phyloP scores from a whole-genome alignment of 192 early-diverging fungal species.

The Linnemannia elongata region DNA sequence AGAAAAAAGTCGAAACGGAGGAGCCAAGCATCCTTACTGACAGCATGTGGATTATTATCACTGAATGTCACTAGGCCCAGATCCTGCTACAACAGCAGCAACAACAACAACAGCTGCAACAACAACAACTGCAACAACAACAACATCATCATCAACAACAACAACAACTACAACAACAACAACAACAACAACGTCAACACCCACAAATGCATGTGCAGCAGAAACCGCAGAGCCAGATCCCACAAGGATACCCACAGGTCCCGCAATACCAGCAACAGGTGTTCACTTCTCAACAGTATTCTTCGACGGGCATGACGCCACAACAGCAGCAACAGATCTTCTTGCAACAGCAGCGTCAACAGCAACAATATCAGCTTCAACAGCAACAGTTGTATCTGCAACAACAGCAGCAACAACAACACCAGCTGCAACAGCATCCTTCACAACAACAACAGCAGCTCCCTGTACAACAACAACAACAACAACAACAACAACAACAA shows the following conservation, averaged over 20 bases:
- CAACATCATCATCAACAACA: slow-evolving; percentile 15
- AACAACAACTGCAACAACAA: slow-evolving; percentile 19
- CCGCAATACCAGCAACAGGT: slow-evolving; percentile 18
- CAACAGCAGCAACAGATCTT: slow-evolving; percentile 25
- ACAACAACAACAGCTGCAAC: slow-evolving; percentile 31
- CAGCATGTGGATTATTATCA: background rate
- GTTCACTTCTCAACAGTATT: slow-evolving; percentile 21
- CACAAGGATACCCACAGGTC: slow-evolving; percentile 20
- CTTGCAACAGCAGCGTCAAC: slow-evolving; percentile 33
- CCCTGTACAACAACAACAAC: background rate
- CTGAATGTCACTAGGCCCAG: slow-evolving; percentile 15
- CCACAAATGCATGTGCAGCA: slow-evolving; percentile 13
- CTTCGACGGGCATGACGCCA: slow-evolving; percentile 7
- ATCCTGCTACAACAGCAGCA: slow-evolving; percentile 30
- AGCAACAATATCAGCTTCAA: slow-evolving; percentile 6
- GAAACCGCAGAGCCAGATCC: slow-evolving; percentile 25
- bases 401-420: slow-evolving; percentile 28
- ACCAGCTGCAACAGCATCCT: slow-evolving; percentile 8
- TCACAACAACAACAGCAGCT: slow-evolving; percentile 29
- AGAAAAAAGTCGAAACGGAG: background rate
- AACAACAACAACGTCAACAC: background rate
- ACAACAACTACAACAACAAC: background rate
- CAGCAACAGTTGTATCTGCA: slow-evolving; percentile 11
- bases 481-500: slow-evolving; percentile 21
- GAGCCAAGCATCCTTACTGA: background rate